phyloP scores from a whole-genome alignment of 2,329 filamentous ascomycete genomes.

The Penicillium expansum region DNA sequence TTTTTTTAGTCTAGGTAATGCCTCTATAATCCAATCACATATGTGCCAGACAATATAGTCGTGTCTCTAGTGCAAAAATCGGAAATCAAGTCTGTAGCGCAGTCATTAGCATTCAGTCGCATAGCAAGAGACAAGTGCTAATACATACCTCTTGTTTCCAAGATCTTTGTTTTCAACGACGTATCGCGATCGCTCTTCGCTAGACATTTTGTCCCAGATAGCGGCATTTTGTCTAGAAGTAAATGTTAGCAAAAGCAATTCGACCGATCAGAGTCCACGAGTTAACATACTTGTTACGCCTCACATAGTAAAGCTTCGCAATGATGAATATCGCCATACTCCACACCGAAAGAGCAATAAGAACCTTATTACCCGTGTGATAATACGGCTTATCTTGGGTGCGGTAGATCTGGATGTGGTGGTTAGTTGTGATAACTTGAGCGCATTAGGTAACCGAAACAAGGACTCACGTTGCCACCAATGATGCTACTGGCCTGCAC shows the following conservation, averaged over 20 bases:
- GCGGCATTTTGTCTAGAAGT: constrained; percentile 30
- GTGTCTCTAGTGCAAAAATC: constrained; percentile 32
- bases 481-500: constrained; percentile 46
- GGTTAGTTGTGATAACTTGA: neutral
- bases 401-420: constrained; percentile 52
- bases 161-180: constrained; percentile 38
- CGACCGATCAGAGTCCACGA: neutral
- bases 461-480: constrained; percentile 35
- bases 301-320: constrained; percentile 41
- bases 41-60: neutral
- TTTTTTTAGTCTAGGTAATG: neutral
- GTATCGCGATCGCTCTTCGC: constrained; percentile 39
- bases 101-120: neutral
- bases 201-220: constrained; percentile 43
- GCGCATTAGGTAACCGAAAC: neutral
- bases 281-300: constrained; percentile 39
- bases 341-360: constrained; percentile 53
- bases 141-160: constrained; percentile 45
- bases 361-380: constrained; percentile 56
- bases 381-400: constrained; percentile 57
- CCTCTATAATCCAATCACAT: neutral
- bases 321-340: constrained; percentile 51
- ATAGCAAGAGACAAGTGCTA: neutral
- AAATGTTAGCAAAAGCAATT: constrained; percentile 3
- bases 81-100: constrained; percentile 37